A percentile compares a stretch with the other conserved stretches of the same genome.
These are phyloP conservation scores for Malus hybrid DNA, from an alignment of 331 rosid genomes.

Conservation along the genomic window DNA sequence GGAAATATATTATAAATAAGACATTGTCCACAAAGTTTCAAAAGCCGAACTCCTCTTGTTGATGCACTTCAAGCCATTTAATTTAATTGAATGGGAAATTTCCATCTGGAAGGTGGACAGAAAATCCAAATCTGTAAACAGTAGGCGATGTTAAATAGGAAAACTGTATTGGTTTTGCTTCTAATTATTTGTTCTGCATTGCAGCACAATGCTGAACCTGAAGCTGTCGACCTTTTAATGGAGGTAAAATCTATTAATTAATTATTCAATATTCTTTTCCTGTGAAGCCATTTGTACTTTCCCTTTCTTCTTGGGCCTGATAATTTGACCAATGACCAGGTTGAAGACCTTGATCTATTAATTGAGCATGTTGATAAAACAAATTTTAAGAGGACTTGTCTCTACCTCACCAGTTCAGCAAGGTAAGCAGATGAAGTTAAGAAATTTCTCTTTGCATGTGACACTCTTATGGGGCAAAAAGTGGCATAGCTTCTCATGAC, in stretches of 20 bases:
- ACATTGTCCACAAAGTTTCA: not conserved
- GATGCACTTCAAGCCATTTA: not conserved
- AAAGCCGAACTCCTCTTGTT: not conserved
- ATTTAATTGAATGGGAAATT: not conserved
- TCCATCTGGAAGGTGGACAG: not conserved
- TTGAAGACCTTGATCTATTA: slow-evolving; percentile 92
- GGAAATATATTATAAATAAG: not conserved
- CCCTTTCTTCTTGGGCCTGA: not conserved
- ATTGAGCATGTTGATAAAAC: slow-evolving; percentile 80
- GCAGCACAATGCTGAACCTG: slow-evolving; percentile 99
- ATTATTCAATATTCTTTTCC: not conserved
- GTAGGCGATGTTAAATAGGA: not conserved
- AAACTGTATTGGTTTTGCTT: not conserved
- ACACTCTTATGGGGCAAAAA: not conserved
- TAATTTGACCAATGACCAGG: slow-evolving; percentile 40
- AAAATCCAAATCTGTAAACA: not conserved
- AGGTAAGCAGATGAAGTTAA: slow-evolving; percentile 37
- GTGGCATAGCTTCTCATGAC: not conserved
- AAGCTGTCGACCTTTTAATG: slow-evolving; percentile 97
- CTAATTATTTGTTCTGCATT: slow-evolving; percentile 25
- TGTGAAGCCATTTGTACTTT: not conserved
- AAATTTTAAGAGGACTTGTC: slow-evolving; percentile 86
- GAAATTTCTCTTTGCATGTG: not conserved
- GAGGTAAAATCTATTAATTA: slow-evolving; percentile 48
- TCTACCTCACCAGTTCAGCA: slow-evolving; percentile 92